Percentiles rank a stretch among this genome's conserved stretches.
phyloP scores from a whole-genome alignment of 306 rosid genomes.

The Vigna mungo region DNA sequence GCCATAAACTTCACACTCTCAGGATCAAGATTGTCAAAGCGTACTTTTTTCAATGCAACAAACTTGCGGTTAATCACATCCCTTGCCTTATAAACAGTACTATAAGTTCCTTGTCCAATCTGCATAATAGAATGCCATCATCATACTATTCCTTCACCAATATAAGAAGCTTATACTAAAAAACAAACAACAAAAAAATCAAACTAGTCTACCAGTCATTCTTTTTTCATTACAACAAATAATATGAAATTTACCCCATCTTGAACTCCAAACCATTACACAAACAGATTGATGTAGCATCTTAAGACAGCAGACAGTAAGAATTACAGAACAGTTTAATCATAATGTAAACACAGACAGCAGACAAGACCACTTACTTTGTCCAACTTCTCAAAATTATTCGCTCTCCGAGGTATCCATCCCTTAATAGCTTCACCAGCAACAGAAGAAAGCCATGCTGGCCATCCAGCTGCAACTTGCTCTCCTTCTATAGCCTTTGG shows the following conservation, averaged over 20 bases:
- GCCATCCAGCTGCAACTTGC: conserved; percentile 98
- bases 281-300: background rate
- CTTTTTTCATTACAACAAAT: background rate
- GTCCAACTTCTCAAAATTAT: conserved; percentile 80
- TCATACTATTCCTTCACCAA: conserved; percentile 37
- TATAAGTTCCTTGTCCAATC: conserved; percentile 99
- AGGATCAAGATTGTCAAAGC: conserved; percentile 89
- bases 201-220: conserved; percentile 3
- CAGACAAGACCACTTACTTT: conserved; percentile 63
- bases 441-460: conserved; percentile 87
- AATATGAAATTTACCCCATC: background rate
- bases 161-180: conserved; percentile 26
- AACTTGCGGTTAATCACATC: conserved; percentile 69
- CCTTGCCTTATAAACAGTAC: conserved; percentile 93
- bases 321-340: background rate
- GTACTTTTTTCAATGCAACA: conserved; percentile 92
- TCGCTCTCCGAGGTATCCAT: conserved; percentile 89
- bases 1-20: conserved; percentile 99
- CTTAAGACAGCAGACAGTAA: conserved; percentile 8
- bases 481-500: conserved; percentile 77
- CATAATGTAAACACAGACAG: conserved; percentile 17
- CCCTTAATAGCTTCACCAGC: conserved; percentile 92
- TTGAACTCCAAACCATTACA: conserved; percentile 7
- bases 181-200: conserved; percentile 19
- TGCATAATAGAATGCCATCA: conserved; percentile 53